Evolutionary conservation across 768 basidiomycete genomes (phyloP), one percentile per base, ranked within the genome.

Genomic region (Tubosaeta brunneosetosa): DNA sequence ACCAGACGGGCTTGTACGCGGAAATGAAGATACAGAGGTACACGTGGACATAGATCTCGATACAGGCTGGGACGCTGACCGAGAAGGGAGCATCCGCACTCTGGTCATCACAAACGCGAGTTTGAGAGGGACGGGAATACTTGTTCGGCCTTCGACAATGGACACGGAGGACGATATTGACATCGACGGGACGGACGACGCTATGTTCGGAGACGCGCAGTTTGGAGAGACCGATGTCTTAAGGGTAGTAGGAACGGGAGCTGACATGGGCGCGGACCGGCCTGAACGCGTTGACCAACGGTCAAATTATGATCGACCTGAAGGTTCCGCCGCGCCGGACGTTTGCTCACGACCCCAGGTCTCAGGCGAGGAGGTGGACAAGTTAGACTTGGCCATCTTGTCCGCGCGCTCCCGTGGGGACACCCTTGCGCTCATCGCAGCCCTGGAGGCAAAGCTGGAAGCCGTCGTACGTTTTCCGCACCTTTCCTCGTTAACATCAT

Each of bases 101-200:
- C 69, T 64, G 31, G 68, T 71, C 44, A 72, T 69, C 52, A 68
- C 62, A 44, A 61, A 61, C 32, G 73, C 67, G 19, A 73, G 64
- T 57, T 62, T 69, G 52, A 65, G 68, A 59, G 88, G 86, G 12
- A 79, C 81, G 7, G 90, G 90, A n/a, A 88, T 91, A 64, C 76
- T 81, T 52, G 76, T 82, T 9, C 82, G 86, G 37, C 71, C 70
- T 25, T 66, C 74, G n/a, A 73, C 77, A 16, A 71, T 76, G 53
- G 88, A 90, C 53, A 77, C 87, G 2, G 90, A 92, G 29, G 88
- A 86, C 16, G 89, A 90, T 43, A 74, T 91, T 10, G 90, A 92
- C 52, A 73, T 91, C 10, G 89, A 90, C 51, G 88, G 89, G 3
- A 86, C 87, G 50, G 88, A 89, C 62, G 76, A 82, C 50, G 77